These are phyloP conservation scores for Salinomyces thailandicus DNA, from an alignment of 2,329 filamentous ascomycete genomes.

Conservation along the genomic window DNA sequence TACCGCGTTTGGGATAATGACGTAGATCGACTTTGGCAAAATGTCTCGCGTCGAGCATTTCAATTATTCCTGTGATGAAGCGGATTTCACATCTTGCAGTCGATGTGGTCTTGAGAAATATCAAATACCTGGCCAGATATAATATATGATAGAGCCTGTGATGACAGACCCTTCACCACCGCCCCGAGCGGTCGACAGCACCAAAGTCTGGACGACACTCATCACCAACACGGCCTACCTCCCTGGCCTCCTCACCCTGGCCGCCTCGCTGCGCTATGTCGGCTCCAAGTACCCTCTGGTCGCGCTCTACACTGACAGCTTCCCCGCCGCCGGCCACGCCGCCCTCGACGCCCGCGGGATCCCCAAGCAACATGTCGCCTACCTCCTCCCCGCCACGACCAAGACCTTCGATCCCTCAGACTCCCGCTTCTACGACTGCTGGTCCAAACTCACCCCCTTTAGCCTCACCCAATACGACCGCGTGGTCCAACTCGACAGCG, in stretches of 20 bases:
- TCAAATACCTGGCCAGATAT: too few relatives aligned
- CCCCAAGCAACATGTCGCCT: conserved; percentile 57
- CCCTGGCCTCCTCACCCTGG: conserved; percentile 68
- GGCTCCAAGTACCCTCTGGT: conserved; percentile 65
- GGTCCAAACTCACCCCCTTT: conserved; percentile 77
- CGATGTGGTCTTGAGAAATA: too few relatives aligned
- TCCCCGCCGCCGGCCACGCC: conserved; percentile 56
- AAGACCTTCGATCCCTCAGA: conserved; percentile 61
- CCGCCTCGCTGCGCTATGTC: conserved; percentile 59
- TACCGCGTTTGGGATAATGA: too few relatives aligned
- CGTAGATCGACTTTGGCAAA: too few relatives aligned
- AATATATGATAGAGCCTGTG: too few relatives aligned
- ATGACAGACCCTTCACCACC: too few relatives aligned
- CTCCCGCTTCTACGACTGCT: conserved; percentile 80
- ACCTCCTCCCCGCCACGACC: conserved; percentile 55
- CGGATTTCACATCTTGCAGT: too few relatives aligned
- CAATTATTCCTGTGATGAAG: too few relatives aligned
- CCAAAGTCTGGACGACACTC: conserved; percentile 70
- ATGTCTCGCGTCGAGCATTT: too few relatives aligned
- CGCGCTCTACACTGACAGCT: conserved; percentile 69
- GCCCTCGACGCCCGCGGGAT: conserved; percentile 63
- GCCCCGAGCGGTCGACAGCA: conserved; percentile 24
- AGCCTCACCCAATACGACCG: conserved; percentile 64
- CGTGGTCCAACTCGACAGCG: conserved; percentile 74
- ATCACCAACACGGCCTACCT: conserved; percentile 80